Conservation (phyloP, 164 flowering plant genomes). For the Warburgia ugandensis region DNA sequence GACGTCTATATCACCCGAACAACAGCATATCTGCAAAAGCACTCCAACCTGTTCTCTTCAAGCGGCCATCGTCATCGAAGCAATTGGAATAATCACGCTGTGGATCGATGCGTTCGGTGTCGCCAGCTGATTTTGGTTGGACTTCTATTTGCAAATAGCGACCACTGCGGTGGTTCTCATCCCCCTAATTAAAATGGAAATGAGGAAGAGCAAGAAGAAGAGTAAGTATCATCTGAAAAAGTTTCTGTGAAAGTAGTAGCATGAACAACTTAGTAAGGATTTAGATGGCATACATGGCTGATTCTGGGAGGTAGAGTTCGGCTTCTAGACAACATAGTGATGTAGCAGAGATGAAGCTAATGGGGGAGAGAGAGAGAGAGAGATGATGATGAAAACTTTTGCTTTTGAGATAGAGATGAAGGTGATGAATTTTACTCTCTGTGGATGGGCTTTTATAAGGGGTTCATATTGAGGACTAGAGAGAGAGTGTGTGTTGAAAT, state of each 20-base stretch:
- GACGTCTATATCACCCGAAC: no score
- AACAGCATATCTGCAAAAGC: no score
- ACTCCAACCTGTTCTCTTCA: slow-evolving; percentile 59
- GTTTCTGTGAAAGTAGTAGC: no score
- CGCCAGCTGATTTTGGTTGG: slow-evolving; percentile 28
- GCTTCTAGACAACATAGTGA: slow-evolving; percentile 23
- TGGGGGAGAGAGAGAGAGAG: neutral
- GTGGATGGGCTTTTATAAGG: no score
- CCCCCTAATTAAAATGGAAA: slow-evolving; percentile 15
- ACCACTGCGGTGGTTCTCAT: slow-evolving; percentile 35
- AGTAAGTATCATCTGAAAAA: neutral
- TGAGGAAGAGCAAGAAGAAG: neutral
- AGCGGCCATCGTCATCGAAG: slow-evolving; percentile 50
- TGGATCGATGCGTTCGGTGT: slow-evolving; percentile 32
- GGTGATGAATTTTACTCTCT: no score
- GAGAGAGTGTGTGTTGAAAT: no score
- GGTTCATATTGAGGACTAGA: no score
- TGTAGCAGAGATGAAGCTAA: neutral
- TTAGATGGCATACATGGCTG: no score
- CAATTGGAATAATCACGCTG: slow-evolving; percentile 36
- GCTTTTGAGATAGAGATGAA: no score
- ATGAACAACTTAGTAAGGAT: no score
- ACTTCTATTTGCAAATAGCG: slow-evolving; percentile 46
- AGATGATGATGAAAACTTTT: no score
- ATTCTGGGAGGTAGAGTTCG: slow-evolving; percentile 50